Conservation (phyloP, 768 basidiomycete species). For the Rubroboletus pulcherrimus region DNA sequence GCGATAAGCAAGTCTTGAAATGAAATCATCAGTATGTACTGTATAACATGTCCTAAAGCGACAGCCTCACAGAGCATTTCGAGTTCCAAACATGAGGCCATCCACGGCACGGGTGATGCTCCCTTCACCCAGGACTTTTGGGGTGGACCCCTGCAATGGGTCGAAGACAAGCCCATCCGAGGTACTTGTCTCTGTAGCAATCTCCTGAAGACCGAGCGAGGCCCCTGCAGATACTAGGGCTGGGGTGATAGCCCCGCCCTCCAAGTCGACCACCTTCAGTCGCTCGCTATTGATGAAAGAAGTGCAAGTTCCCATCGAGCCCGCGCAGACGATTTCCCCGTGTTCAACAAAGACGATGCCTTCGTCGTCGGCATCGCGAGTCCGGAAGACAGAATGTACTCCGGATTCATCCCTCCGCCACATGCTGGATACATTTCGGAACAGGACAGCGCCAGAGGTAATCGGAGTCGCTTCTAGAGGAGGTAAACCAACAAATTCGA, state of each 20-base stretch:
- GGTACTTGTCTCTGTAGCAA: conserved; percentile 59
- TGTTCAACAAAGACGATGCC: conserved; percentile 44
- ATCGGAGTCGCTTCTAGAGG: conserved; percentile 46
- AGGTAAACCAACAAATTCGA: conserved; percentile 66
- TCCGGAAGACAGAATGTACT: conserved; percentile 16
- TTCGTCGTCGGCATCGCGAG: conserved; percentile 11
- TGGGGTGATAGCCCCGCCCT: conserved; percentile 58
- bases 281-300: conserved; percentile 8
- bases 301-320: conserved; percentile 14
- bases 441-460: conserved; percentile 40
- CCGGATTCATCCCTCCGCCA: conserved; percentile 22
- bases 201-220: conserved; percentile 65
- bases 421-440: conserved; percentile 50
- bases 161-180: conserved; percentile 61
- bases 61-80: conserved; percentile 44
- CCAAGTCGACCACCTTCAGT: conserved; percentile 41
- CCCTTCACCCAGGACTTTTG: conserved; percentile 33
- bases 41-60: neutral
- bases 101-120: conserved; percentile 60
- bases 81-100: conserved; percentile 51
- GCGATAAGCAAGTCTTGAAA: conserved; percentile 62
- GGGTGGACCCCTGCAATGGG: conserved; percentile 34
- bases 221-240: conserved; percentile 66
- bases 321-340: conserved; percentile 53
- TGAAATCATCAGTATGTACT: conserved; percentile 3